Conservation (phyloP, 768 basidiomycete species). For the Boletus speciosus region DNA sequence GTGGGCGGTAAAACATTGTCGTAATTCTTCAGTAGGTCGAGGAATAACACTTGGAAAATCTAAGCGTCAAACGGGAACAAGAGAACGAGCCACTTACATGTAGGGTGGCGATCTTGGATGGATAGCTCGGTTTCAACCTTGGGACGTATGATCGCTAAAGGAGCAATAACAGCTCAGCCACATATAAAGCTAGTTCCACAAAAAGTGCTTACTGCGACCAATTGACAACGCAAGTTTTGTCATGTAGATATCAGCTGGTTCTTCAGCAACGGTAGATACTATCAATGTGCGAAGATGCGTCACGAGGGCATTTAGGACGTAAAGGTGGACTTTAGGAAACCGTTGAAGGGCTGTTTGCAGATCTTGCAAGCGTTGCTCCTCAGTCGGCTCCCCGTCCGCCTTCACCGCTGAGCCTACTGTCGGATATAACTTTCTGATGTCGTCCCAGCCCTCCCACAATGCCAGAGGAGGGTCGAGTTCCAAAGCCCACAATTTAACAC, state of each 20-base stretch:
- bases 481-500: conserved; percentile 86
- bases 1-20: conserved; percentile 72
- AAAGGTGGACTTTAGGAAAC: conserved; percentile 75
- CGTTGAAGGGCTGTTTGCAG: conserved; percentile 60
- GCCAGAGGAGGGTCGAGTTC: conserved; percentile 87
- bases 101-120: conserved; percentile 87
- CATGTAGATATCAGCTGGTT: conserved; percentile 74
- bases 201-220: conserved; percentile 65
- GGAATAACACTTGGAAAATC: conserved; percentile 60
- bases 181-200: not conserved
- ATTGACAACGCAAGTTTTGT: conserved; percentile 86
- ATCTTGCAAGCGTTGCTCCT: conserved; percentile 61
- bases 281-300: conserved; percentile 75
- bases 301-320: conserved; percentile 74
- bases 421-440: conserved; percentile 84
- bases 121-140: conserved; percentile 79
- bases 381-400: conserved; percentile 48
- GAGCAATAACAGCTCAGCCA: conserved; percentile 1
- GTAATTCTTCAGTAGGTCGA: conserved; percentile 80
- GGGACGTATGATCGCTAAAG: conserved; percentile 73
- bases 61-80: not conserved
- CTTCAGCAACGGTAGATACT: conserved; percentile 62
- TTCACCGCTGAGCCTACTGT: conserved; percentile 57
- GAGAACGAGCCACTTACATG: conserved; percentile 44
- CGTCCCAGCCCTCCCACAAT: conserved; percentile 90